Percentiles rank a stretch among this genome's conserved stretches.
Conservation (phyloP, 805 yeast genomes). For the Lipomyces starkeyi region DNA sequence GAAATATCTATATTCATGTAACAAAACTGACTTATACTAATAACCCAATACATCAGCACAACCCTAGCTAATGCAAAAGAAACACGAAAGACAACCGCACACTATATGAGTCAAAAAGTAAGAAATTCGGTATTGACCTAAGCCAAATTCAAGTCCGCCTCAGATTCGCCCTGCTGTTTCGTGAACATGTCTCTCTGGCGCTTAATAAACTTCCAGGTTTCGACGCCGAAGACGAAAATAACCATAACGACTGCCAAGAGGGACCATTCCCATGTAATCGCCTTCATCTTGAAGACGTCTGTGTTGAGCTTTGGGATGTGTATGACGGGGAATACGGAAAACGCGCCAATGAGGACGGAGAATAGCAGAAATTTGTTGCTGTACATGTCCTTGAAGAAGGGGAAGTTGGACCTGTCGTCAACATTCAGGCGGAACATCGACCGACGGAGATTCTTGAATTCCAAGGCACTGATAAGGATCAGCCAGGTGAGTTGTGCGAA, state of each 20-base stretch:
- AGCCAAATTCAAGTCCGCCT: not conserved
- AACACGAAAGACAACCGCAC: not conserved
- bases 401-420: conserved; percentile 63
- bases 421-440: conserved; percentile 65
- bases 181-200: conserved; percentile 47
- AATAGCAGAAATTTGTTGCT: conserved; percentile 77
- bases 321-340: conserved; percentile 77
- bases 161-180: not conserved
- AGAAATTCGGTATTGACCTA: not conserved
- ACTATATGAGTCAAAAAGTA: too few species aligned
- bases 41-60: not conserved
- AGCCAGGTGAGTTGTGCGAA: conserved; percentile 89
- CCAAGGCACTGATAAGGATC: conserved; percentile 82
- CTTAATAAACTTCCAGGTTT: conserved; percentile 70
- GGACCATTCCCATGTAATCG: conserved; percentile 83
- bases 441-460: conserved; percentile 71
- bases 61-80: not conserved
- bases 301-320: conserved; percentile 87
- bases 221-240: conserved; percentile 65
- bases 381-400: conserved; percentile 69
- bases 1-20: conserved; percentile 8
- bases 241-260: conserved; percentile 64
- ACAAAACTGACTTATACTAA: not conserved
- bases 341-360: conserved; percentile 74
- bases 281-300: conserved; percentile 73